phyloP scores from a whole-genome alignment of 768 basidiomycete species.

The Heimioporus sp. region DNA sequence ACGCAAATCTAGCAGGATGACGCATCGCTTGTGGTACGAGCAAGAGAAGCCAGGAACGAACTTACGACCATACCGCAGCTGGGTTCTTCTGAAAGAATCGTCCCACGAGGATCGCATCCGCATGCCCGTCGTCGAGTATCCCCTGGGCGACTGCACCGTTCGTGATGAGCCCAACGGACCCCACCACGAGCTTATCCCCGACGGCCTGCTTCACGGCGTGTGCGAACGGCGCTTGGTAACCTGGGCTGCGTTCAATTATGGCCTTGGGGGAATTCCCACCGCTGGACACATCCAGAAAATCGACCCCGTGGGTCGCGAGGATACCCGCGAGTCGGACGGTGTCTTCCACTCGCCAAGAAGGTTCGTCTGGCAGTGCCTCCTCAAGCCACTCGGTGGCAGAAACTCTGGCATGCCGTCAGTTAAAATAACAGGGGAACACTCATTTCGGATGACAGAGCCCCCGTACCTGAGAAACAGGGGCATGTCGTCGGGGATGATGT shows the following conservation, averaged over 20 bases:
- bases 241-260: slow-evolving; percentile 16
- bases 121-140: slow-evolving; percentile 41
- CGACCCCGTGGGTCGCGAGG: slow-evolving; percentile 64
- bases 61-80: slow-evolving; percentile 38
- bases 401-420: slow-evolving; percentile 33
- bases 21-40: neutral
- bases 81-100: slow-evolving; percentile 63
- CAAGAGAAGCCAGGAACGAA: neutral
- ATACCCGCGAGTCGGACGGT: slow-evolving; percentile 58
- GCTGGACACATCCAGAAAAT: slow-evolving; percentile 70
- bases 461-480: slow-evolving; percentile 70
- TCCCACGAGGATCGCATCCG: slow-evolving; percentile 49
- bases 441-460: neutral
- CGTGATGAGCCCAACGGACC: slow-evolving; percentile 24
- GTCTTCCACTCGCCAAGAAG: slow-evolving; percentile 69
- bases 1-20: slow-evolving; percentile 39
- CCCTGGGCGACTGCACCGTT: slow-evolving; percentile 43
- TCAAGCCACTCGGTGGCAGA: slow-evolving; percentile 78
- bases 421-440: neutral
- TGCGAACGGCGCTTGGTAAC: slow-evolving; percentile 59
- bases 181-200: slow-evolving; percentile 38
- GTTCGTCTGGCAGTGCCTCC: slow-evolving; percentile 52
- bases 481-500: slow-evolving; percentile 54
- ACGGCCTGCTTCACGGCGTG: slow-evolving; percentile 48
- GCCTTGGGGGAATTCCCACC: slow-evolving; percentile 56